Conservation (phyloP, 352 stramenopile species). For the Globisporangium cylindrosporum region DNA sequence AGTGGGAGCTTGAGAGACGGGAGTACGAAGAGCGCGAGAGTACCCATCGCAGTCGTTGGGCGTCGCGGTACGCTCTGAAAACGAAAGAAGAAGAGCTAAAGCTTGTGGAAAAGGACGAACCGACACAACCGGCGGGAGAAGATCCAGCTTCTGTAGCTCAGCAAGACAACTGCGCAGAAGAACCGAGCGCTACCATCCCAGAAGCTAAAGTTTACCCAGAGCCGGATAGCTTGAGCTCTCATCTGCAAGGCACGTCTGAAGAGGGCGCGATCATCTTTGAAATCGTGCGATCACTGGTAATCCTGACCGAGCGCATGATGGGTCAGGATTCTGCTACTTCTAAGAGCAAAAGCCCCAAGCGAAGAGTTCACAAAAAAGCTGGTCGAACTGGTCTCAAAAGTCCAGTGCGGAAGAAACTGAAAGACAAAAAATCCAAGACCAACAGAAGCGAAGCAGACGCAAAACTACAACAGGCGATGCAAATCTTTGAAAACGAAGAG, state of each 20-base stretch:
- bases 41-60: constrained; percentile 34
- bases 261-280: constrained; percentile 17
- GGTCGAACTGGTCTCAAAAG: neutral
- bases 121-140: neutral
- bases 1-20: constrained; percentile 52
- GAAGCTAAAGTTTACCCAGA: neutral
- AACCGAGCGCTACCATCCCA: neutral
- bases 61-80: constrained; percentile 26
- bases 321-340: neutral
- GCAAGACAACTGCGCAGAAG: neutral
- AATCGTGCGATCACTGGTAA: constrained; percentile 17
- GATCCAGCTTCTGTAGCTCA: neutral
- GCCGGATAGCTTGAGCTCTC: neutral
- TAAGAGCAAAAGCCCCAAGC: neutral
- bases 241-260: neutral
- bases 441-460: constrained; percentile 5
- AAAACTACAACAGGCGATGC: constrained; percentile 22
- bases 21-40: constrained; percentile 51
- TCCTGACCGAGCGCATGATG: constrained; percentile 18
- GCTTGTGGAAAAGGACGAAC: constrained; percentile 19
- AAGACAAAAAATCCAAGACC: constrained; percentile 3
- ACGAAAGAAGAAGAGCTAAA: constrained; percentile 52
- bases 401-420: constrained; percentile 15
- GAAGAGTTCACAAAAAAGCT: neutral
- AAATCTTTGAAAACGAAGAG: constrained; percentile 46